Evolutionary conservation across 495 filamentous ascomycete genomes (phyloP).

Genomic region (Penicillium roqueforti): DNA sequence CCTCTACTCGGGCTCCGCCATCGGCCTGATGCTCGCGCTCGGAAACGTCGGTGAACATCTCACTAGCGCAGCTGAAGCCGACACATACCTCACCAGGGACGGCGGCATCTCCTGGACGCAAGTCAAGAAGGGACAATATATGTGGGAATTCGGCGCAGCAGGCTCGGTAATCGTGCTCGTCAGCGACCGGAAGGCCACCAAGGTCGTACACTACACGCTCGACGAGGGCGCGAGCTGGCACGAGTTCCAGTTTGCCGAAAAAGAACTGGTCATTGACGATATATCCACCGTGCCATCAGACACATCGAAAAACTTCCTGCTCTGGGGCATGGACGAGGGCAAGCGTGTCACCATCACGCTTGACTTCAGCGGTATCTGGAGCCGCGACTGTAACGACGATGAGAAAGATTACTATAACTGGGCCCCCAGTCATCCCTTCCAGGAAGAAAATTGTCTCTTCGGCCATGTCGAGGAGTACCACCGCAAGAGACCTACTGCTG

Average conservation of each 20-base stretch:
- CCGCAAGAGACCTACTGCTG: conserved; percentile 67
- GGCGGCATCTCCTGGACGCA: conserved; percentile 84
- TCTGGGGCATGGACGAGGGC: conserved; percentile 67
- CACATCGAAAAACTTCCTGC: conserved; percentile 79
- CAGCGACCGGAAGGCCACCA: conserved; percentile 56
- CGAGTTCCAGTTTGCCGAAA: conserved; percentile 65
- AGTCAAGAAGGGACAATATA: conserved; percentile 77
- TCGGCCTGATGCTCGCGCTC: conserved; percentile 85
- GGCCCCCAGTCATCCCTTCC: conserved; percentile 73
- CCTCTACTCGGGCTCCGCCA: conserved; percentile 80
- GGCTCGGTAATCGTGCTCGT: conserved; percentile 89
- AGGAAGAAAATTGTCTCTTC: conserved; percentile 79
- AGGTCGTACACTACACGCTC: conserved; percentile 67
- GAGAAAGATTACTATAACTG: conserved; percentile 79
- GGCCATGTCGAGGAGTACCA: conserved; percentile 87
- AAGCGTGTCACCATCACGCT: conserved; percentile 68
- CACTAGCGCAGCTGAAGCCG: conserved; percentile 52
- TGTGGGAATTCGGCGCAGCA: conserved; percentile 93
- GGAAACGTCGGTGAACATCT: conserved; percentile 81
- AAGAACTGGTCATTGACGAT: conserved; percentile 63
- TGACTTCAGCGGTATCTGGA: conserved; percentile 77
- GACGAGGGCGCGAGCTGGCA: conserved; percentile 77
- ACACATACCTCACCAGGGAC: conserved; percentile 85
- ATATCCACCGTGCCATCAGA: conserved; percentile 88
- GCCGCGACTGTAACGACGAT: conserved; percentile 59